phyloP scores from a whole-genome alignment of 179 eudicot species.

The Silene coronaria region DNA sequence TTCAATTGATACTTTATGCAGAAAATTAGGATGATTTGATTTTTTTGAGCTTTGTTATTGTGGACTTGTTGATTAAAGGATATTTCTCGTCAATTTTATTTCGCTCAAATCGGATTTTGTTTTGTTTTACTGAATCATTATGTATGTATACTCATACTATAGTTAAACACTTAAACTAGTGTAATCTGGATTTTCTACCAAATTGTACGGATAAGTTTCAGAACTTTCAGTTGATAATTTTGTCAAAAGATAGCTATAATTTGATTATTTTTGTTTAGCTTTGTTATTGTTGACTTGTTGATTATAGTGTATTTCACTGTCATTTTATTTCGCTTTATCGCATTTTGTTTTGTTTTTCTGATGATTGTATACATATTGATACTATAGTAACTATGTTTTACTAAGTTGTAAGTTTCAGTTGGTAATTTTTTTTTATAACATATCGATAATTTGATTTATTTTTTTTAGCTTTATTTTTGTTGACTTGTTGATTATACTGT shows the following conservation, averaged over 20 bases:
- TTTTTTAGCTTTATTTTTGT: background rate
- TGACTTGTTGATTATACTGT: background rate
- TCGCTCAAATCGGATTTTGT: background rate
- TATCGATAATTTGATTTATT: background rate
- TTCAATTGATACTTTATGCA: background rate
- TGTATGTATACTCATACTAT: background rate
- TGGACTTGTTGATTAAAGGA: constrained; percentile 7
- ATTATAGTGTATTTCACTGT: background rate
- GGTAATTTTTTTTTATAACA: background rate
- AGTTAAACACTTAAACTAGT: background rate
- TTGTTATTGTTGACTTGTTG: background rate
- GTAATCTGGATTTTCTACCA: background rate
- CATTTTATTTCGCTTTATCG: background rate
- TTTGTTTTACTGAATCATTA: background rate
- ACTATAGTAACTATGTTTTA: background rate
- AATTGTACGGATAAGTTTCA: no score
- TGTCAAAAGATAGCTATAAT: background rate
- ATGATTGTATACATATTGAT: background rate
- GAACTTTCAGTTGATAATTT: background rate
- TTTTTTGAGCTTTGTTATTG: background rate
- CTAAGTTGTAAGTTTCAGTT: background rate
- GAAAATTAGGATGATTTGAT: background rate
- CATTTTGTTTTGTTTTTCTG: background rate
- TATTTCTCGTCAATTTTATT: background rate
- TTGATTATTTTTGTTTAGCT: background rate